A percentile compares a stretch with the other conserved stretches of the same genome.
phyloP scores from a whole-genome alignment of 495 filamentous ascomycete species.

The Aspergillus heteromorphus region DNA sequence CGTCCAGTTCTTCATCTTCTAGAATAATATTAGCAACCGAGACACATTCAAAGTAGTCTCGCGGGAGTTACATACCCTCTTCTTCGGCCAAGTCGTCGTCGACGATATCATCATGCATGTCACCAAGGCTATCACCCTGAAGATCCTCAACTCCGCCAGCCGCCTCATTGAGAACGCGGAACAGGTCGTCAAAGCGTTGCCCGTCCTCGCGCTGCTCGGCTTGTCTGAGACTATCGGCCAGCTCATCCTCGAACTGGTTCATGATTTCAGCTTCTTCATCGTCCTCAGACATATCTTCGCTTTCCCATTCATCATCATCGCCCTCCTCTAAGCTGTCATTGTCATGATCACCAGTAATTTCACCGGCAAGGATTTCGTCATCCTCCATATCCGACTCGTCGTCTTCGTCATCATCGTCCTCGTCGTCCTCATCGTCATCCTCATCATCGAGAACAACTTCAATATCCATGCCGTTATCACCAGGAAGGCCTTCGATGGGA shows the following conservation, averaged over 20 bases:
- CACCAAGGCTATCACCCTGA: slow-evolving; percentile 32
- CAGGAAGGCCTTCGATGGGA: slow-evolving; percentile 76
- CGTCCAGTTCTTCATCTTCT: slow-evolving; percentile 51
- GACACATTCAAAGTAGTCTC: neutral
- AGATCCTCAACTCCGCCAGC: slow-evolving; percentile 34
- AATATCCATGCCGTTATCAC: slow-evolving; percentile 69
- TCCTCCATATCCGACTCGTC: slow-evolving; percentile 54
- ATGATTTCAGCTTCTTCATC: slow-evolving; percentile 53
- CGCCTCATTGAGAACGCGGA: slow-evolving; percentile 40
- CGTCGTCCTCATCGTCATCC: slow-evolving; percentile 54
- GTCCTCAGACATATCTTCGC: slow-evolving; percentile 50
- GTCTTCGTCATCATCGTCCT: slow-evolving; percentile 63
- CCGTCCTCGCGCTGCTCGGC: slow-evolving; percentile 61
- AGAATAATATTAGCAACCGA: slow-evolving; percentile 13
- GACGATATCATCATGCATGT: slow-evolving; percentile 47
- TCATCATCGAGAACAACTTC: slow-evolving; percentile 81
- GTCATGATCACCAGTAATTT: slow-evolving; percentile 58
- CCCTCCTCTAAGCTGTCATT: slow-evolving; percentile 56
- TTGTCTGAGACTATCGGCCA: slow-evolving; percentile 58
- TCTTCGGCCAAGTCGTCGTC: slow-evolving; percentile 68
- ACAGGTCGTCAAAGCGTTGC: slow-evolving; percentile 38
- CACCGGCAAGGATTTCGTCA: slow-evolving; percentile 46
- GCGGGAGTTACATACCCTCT: slow-evolving; percentile 52
- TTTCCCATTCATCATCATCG: slow-evolving; percentile 57
- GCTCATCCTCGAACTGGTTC: slow-evolving; percentile 42